phyloP scores from a whole-genome alignment of 2,329 filamentous ascomycete species.

The Trichoderma koningiopsis region DNA sequence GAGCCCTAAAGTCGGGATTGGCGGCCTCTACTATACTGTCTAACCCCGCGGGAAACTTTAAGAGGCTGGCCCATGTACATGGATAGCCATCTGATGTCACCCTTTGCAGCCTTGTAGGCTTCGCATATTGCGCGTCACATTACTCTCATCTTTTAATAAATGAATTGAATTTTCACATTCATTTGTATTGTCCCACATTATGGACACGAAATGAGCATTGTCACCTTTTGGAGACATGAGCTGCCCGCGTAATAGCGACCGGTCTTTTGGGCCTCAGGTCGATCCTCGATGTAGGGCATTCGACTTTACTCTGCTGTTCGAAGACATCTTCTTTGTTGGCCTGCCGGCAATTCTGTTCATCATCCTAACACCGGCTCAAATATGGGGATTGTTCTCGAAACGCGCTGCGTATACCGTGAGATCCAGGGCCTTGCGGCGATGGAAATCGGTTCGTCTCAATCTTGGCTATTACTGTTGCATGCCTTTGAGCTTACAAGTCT shows the following conservation, averaged over 20 bases:
- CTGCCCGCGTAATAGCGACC: slow-evolving; percentile 25
- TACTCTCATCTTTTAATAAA: not conserved
- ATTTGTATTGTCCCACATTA: not conserved
- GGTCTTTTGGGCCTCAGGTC: slow-evolving; percentile 32
- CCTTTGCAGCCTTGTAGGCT: not conserved
- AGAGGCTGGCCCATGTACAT: too few species aligned
- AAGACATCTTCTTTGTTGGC: slow-evolving; percentile 33
- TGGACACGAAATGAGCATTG: not conserved
- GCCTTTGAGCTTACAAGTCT: not conserved
- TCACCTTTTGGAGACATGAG: not conserved
- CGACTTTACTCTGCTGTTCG: slow-evolving; percentile 36
- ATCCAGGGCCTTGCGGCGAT: not conserved
- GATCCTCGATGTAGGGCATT: slow-evolving; percentile 31
- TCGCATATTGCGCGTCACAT: slow-evolving; percentile 5
- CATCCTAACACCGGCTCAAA: slow-evolving; percentile 23
- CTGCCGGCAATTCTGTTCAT: slow-evolving; percentile 31
- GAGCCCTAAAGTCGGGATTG: too few species aligned
- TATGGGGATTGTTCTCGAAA: slow-evolving; percentile 8
- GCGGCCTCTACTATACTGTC: too few species aligned
- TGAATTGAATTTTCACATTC: not conserved
- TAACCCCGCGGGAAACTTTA: too few species aligned
- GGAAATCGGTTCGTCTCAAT: slow-evolving; percentile 11
- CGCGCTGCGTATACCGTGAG: slow-evolving; percentile 24
- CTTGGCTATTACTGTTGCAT: not conserved
- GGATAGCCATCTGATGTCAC: too few species aligned